Evolutionary conservation across 768 basidiomycete species (phyloP).

Genomic region (Boletus rubroflammeus): DNA sequence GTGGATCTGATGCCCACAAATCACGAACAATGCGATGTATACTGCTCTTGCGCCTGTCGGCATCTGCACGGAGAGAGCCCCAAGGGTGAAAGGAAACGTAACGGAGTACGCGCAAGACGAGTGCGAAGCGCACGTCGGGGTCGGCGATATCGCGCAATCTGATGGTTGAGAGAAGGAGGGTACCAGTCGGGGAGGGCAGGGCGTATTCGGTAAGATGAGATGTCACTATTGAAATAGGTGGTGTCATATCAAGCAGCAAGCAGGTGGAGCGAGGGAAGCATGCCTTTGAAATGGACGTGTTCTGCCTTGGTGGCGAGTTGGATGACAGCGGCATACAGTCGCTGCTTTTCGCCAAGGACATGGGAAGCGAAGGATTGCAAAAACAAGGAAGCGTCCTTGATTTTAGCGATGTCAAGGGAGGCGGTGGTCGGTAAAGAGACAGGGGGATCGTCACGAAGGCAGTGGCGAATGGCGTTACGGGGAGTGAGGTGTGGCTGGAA

Average conservation of each 20-base stretch:
- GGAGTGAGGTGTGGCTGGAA: slow-evolving; percentile 68
- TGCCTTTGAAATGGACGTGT: slow-evolving; percentile 47
- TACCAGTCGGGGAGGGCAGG: slow-evolving; percentile 46
- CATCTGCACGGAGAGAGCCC: slow-evolving; percentile 67
- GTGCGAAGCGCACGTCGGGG: slow-evolving; percentile 34
- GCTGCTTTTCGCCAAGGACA: slow-evolving; percentile 31
- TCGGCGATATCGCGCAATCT: slow-evolving; percentile 35
- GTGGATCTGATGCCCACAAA: slow-evolving; percentile 43
- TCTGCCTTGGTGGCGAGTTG: slow-evolving; percentile 36
- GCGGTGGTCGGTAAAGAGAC: slow-evolving; percentile 30
- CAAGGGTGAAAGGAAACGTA: slow-evolving; percentile 72
- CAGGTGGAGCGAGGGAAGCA: neutral
- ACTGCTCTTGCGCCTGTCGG: slow-evolving; percentile 45
- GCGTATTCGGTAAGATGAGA: slow-evolving; percentile 34
- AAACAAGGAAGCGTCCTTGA: slow-evolving; percentile 30
- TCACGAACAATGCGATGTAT: slow-evolving; percentile 45
- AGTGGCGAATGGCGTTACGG: slow-evolving; percentile 68
- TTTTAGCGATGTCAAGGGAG: slow-evolving; percentile 29
- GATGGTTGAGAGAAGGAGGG: slow-evolving; percentile 43
- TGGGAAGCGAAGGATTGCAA: slow-evolving; percentile 34
- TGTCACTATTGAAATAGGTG: slow-evolving; percentile 36
- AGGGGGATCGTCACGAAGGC: slow-evolving; percentile 22
- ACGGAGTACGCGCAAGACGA: slow-evolving; percentile 58
- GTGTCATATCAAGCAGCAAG: slow-evolving; percentile 1
- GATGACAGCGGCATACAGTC: slow-evolving; percentile 37